These are phyloP conservation scores for Fusarium veterinarium DNA, from an alignment of 2,329 filamentous ascomycete species.

Conservation along the genomic window DNA sequence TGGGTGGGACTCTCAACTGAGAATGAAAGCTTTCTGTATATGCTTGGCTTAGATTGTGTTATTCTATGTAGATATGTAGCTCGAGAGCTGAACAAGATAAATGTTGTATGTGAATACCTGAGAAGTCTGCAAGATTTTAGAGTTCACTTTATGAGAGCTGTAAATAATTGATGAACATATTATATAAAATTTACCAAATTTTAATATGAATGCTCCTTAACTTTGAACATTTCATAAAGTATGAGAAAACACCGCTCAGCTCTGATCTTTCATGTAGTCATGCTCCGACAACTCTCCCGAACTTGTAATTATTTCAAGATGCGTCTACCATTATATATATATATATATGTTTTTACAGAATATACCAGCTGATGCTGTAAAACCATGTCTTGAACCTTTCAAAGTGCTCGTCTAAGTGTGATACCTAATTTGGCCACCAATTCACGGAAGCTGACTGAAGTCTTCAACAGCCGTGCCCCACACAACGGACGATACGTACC, in stretches of 20 bases:
- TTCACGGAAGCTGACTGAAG: background rate
- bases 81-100: background rate
- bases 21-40: background rate
- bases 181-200: background rate
- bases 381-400: too few relatives aligned
- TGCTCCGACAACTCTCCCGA: background rate
- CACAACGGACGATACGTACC: slow-evolving; percentile 37
- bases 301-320: background rate
- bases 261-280: background rate
- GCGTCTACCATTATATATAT: background rate
- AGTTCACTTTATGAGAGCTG: background rate
- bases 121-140: background rate
- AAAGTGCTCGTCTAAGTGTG: background rate
- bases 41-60: background rate
- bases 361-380: background rate
- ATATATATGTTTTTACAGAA: too few relatives aligned
- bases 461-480: slow-evolving; percentile 19
- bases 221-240: background rate
- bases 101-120: background rate
- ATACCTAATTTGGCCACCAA: background rate
- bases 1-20: too few relatives aligned
- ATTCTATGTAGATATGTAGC: background rate
- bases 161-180: background rate
- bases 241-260: background rate
- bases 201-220: background rate